These are phyloP conservation scores for Epichloe elymi DNA, from an alignment of 2,329 filamentous ascomycete genomes.

Conservation along the genomic window DNA sequence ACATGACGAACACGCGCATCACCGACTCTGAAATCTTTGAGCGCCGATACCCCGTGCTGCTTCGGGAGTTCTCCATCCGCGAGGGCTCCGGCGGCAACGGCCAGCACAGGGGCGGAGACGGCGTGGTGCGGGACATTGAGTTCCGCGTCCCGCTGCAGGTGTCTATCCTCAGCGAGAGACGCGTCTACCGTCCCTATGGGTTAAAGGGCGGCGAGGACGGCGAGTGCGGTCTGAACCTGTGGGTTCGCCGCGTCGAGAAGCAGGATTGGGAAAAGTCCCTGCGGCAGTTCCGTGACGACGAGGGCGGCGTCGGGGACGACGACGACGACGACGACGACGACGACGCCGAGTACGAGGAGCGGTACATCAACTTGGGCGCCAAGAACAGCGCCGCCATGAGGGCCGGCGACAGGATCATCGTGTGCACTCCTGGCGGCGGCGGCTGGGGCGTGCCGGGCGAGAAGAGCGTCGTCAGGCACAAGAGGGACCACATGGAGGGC, in stretches of 20 bases:
- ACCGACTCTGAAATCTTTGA: slow-evolving; percentile 37
- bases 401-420: slow-evolving; percentile 63
- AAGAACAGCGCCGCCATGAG: slow-evolving; percentile 73
- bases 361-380: slow-evolving; percentile 58
- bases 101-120: slow-evolving; percentile 57
- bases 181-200: slow-evolving; percentile 56
- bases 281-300: slow-evolving; percentile 23
- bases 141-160: slow-evolving; percentile 66
- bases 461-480: slow-evolving; percentile 35
- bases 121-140: slow-evolving; percentile 65
- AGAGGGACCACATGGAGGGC: slow-evolving; percentile 38
- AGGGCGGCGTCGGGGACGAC: slow-evolving; percentile 10
- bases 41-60: slow-evolving; percentile 52
- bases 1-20: slow-evolving; percentile 71
- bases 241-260: slow-evolving; percentile 62
- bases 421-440: slow-evolving; percentile 67
- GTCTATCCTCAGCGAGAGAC: slow-evolving; percentile 61
- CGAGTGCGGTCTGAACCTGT: slow-evolving; percentile 69
- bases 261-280: slow-evolving; percentile 34
- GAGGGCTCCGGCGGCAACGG: slow-evolving; percentile 50
- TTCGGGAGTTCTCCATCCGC: slow-evolving; percentile 57
- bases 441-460: slow-evolving; percentile 56
- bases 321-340: slow-evolving; percentile 19
- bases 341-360: slow-evolving; percentile 38
- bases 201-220: slow-evolving; percentile 73